Conservation (phyloP, 805 yeast species). For the Candida chilensis region DNA sequence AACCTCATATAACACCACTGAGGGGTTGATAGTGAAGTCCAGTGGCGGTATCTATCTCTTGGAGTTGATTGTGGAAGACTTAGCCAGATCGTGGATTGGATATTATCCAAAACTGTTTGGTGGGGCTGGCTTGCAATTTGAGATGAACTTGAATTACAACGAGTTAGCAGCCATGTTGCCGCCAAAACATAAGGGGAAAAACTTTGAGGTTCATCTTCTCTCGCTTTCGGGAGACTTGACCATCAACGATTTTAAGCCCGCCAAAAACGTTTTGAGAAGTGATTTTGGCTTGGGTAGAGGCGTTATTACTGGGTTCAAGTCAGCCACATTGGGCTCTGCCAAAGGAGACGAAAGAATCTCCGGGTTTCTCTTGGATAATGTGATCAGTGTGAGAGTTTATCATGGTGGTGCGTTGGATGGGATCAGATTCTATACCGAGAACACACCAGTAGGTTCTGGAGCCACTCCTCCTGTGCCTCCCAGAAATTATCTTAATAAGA, state of each 20-base stretch:
- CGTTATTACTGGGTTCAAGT: slow-evolving; percentile 23
- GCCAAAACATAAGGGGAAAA: slow-evolving; percentile 16
- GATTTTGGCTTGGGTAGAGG: slow-evolving; percentile 37
- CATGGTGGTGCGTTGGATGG: slow-evolving; percentile 84
- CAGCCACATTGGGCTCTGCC: slow-evolving; percentile 20
- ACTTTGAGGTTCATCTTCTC: slow-evolving; percentile 43
- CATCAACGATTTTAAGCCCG: slow-evolving; percentile 36
- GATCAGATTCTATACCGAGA: slow-evolving; percentile 38
- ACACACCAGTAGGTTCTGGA: slow-evolving; percentile 4
- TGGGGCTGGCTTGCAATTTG: slow-evolving; percentile 54
- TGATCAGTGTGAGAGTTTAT: slow-evolving; percentile 52
- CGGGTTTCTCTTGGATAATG: slow-evolving; percentile 10
- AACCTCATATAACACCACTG: slow-evolving; percentile 10
- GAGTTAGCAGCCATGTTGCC: slow-evolving; percentile 31
- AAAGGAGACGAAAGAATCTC: slow-evolving; percentile 11
- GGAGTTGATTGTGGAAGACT: slow-evolving; percentile 54
- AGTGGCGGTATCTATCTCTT: slow-evolving; percentile 64
- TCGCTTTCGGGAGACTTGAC: slow-evolving; percentile 54
- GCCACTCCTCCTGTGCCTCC: slow-evolving; percentile 36
- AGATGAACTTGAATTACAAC: slow-evolving; percentile 37
- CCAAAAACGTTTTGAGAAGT: slow-evolving; percentile 9
- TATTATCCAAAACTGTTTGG: slow-evolving; percentile 46
- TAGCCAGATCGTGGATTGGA: slow-evolving; percentile 50
- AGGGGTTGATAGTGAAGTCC: slow-evolving; percentile 31
- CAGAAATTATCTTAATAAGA: slow-evolving; percentile 22